phyloP scores from a whole-genome alignment of 257 asterid species.

The Solanum chilense region DNA sequence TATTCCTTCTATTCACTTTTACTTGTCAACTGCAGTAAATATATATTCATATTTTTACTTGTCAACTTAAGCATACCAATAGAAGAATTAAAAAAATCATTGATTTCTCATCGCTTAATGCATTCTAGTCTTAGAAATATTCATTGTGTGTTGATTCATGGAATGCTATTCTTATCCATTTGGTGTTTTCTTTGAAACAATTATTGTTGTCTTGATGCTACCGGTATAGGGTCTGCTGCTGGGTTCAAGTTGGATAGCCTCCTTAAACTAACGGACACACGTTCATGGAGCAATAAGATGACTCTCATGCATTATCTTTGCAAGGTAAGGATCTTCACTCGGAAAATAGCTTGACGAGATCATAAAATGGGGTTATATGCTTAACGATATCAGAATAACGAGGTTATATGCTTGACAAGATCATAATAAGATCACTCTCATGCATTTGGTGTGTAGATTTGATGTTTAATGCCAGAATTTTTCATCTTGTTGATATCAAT shows the following conservation, averaged over 20 bases:
- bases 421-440: neutral
- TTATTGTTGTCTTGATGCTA: neutral
- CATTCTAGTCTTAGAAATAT: neutral
- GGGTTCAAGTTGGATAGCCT: constrained; percentile 94
- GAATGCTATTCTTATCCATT: neutral
- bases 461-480: neutral
- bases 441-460: neutral
- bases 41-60: neutral
- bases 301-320: constrained; percentile 90
- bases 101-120: neutral
- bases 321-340: constrained; percentile 34
- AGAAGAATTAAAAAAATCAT: neutral
- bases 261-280: constrained; percentile 74
- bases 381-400: neutral
- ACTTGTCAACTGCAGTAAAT: neutral
- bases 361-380: neutral
- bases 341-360: neutral
- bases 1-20: neutral
- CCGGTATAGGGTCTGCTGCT: constrained; percentile 65
- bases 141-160: neutral
- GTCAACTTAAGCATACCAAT: neutral
- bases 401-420: neutral
- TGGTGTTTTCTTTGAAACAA: neutral
- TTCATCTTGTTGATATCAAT: neutral
- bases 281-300: constrained; percentile 70